Base-by-base conservation (phyloP, 2,329 filamentous ascomycete species). In the Ascocoryne sarcoides region DNA sequence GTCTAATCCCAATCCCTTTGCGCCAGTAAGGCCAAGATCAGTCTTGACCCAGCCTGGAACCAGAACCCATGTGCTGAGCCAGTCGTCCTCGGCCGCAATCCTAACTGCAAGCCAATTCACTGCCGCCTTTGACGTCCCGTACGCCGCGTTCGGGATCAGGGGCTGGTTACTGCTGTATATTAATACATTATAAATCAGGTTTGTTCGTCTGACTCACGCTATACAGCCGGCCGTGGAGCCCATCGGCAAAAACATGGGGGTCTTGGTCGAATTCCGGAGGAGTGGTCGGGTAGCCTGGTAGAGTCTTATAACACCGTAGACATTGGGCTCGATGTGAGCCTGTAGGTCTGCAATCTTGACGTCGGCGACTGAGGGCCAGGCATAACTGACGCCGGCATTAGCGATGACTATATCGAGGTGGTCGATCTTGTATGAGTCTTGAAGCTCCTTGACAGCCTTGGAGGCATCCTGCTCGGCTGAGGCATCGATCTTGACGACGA, bases 361-460 rank as follows among this genome's bases (percentile, higher is more conserved):
- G 2, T 52, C 47, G 2, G 63, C 56, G 1, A 53, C 52, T 1
- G 15, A 38, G 0, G 60, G 59, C 21, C 45, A 65, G 5, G 45
- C 29, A 4, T 56, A 53, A 2, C 51, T 49, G 8, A 68, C 62
- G 14, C 62, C 71, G 0, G 71, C 69, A 50, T 75, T 75, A 21
- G 69, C 66, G 36, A 75, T 65, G 4, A 75, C 61, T 7, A 71
- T 50, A 46, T 76, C 70, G 3, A 75, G 43, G 20, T 60, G 51
- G 9, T 56, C 46, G 46, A 75, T 66, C 3, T 58, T 59, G 33
- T 49, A 34, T 10, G 60, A 46, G 3, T 39, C 23, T 1, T 53
- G 43, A 1, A 67, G 50, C 2, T 56, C 45, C 18, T 56, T 36
- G 0, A 64, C 55, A 2, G 64, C 64, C 14, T 51, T 47, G 2